Percentiles rank a stretch among this genome's conserved stretches.
These are phyloP conservation scores for Saccharomycopsis vini DNA, from an alignment of 805 yeast genomes.

Conservation along the genomic window DNA sequence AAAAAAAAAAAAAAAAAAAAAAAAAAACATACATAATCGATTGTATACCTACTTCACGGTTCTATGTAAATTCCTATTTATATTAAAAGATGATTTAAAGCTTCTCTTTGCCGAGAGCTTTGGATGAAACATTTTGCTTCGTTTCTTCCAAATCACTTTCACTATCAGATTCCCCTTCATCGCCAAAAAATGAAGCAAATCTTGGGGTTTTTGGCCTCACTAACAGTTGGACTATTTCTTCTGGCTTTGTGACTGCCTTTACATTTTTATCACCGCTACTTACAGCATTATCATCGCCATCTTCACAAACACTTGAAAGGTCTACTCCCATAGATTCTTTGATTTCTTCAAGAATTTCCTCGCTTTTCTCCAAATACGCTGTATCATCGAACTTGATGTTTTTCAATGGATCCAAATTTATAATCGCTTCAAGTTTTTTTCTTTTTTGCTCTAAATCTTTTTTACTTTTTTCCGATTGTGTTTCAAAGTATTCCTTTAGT, in stretches of 20 bases:
- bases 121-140: too few relatives aligned
- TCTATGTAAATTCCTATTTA: too few relatives aligned
- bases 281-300: slow-evolving; percentile 7
- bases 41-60: too few relatives aligned
- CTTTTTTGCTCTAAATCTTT: slow-evolving; percentile 27
- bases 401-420: slow-evolving; percentile 25
- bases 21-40: too few relatives aligned
- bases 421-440: slow-evolving; percentile 29
- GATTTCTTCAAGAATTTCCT: slow-evolving; percentile 30
- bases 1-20: too few relatives aligned
- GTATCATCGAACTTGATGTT: slow-evolving; percentile 30
- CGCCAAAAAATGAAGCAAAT: slow-evolving; percentile 6
- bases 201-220: slow-evolving; percentile 12
- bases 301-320: slow-evolving; percentile 8
- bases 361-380: slow-evolving; percentile 31
- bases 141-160: slow-evolving; percentile 7
- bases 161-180: neutral
- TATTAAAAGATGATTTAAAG: too few relatives aligned
- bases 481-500: slow-evolving; percentile 25
- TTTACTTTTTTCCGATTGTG: slow-evolving; percentile 18
- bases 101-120: too few relatives aligned
- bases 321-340: slow-evolving; percentile 23
- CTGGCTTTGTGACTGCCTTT: neutral
- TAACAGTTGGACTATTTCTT: slow-evolving; percentile 3
- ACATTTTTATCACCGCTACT: slow-evolving; percentile 18